Conservation (phyloP, 2,329 filamentous ascomycete species). For the Sporothrix sp. region DNA sequence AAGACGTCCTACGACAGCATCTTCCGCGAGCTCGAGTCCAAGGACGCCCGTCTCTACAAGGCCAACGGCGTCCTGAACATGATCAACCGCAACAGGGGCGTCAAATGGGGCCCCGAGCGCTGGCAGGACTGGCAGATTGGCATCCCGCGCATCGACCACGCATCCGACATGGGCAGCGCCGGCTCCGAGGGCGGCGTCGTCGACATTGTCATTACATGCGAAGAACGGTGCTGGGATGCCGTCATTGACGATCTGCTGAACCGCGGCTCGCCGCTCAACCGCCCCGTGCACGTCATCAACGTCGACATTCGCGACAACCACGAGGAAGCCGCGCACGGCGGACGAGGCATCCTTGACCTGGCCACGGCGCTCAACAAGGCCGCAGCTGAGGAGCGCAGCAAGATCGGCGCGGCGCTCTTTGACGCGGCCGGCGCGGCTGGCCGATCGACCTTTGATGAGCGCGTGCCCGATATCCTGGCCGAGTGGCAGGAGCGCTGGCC, state of each 20-base stretch:
- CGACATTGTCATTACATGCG: conserved; percentile 92
- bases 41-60: conserved; percentile 79
- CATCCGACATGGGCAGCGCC: conserved; percentile 62
- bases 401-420: conserved; percentile 55
- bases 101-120: conserved; percentile 92
- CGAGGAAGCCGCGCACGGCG: conserved; percentile 86
- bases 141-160: conserved; percentile 67
- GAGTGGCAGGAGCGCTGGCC: conserved; percentile 96
- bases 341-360: conserved; percentile 83
- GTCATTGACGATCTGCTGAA: conserved; percentile 88
- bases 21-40: conserved; percentile 78
- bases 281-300: conserved; percentile 95
- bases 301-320: conserved; percentile 98
- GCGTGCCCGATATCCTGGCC: conserved; percentile 82
- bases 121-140: conserved; percentile 98
- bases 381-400: conserved; percentile 65
- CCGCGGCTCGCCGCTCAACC: conserved; percentile 76
- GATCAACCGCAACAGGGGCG: conserved; percentile 79
- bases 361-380: conserved; percentile 75
- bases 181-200: conserved; percentile 85
- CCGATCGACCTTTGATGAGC: conserved; percentile 76
- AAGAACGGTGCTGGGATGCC: conserved; percentile 96
- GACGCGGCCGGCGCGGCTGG: conserved; percentile 57
- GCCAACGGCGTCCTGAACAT: conserved; percentile 93
- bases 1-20: conserved; percentile 91